Evolutionary conservation across 768 basidiomycete genomes (phyloP), one percentile per base, ranked within the genome.

Genomic region (Lepiota subincarnata): DNA sequence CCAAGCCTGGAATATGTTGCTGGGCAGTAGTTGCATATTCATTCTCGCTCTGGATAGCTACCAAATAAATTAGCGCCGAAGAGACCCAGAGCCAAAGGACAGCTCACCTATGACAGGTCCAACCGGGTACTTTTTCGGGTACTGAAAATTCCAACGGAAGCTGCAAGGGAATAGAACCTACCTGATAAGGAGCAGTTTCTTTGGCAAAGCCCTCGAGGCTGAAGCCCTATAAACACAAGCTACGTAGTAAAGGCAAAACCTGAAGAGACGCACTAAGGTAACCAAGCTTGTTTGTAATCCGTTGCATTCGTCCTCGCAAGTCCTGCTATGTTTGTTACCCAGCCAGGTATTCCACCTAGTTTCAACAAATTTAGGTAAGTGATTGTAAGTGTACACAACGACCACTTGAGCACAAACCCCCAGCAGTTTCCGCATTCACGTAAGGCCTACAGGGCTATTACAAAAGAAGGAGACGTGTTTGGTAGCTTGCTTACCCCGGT

Each of bases 351-450:
- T 1, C 78, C 74, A 18, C 70, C 70, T 67, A 28, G 26, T 1
- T 34, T 13, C 6, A 45, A 6, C 5, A 48, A 43, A 11, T 49
- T 14, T 11, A 19, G 34, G 16, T 47, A 37, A 46, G 45, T 13
- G n/a, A 0, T 8, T 12, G 1, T 46, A 19, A 1, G 18, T 28
- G n/a, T 46, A 16, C n/a, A 13, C 6, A 0, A 48, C 2, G 34
- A 37, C 12, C 3, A 50, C 11, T 14, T 22, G 14, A 45, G 73
- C 73, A 57, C 84, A n/a, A n/a, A n/a, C n/a, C 85, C 5, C 80
- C 85, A 24, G 83, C 82, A 5, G 80, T 82, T 59, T 86, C 84
- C 3, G 83, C 83, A 48, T 86, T 86, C 62, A 84, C 81, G 60
- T 84, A 73, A 1, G 70, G 70, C 4, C 69, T 70, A 18, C 10